Base-by-base conservation (phyloP, 371 early-diverging fungal genomes). In the Amoeboaphelidium protococcarum region DNA sequence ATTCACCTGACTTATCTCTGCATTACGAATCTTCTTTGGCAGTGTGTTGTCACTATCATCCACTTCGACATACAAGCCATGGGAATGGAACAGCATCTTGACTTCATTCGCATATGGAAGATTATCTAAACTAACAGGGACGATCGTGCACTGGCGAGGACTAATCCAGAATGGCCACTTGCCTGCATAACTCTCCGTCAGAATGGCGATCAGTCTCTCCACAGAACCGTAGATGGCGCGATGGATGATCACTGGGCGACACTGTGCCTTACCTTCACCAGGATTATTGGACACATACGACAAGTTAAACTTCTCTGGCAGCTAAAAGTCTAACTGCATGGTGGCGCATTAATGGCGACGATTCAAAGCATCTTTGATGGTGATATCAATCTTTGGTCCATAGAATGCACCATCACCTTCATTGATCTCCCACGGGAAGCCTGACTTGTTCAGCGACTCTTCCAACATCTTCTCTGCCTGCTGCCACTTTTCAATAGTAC, bases 391-490 rank as follows among this genome's bases (percentile, higher is more conserved):
- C 77, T 99, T 99, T 56, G 99, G 99, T 3, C 98, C 99, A 63
- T 99, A 99, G 74, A 99, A 99, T 23, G 99, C 99, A 40, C 98
- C 99, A 71, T 99, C 99, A 54, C 96, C 95, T 21, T 80, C 82
- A 63, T 98, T 91, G 26, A 97, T 49, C 50, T 69, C 72, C 91
- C 92, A 99, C 6, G 67, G 56, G 41, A 73, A 56, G 24, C 81
- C 81, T 44, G 74, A 76, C 10, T 46, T 24, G 42, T 72, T 68
- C 56, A 79, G 64, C 57, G 91, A 61, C 1, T 92, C 86, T 23
- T 66, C 73, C 22, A 98, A 64, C 44, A 61, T 51, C 41, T 64
- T 65, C 61, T 95, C 99, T 22, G 98, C 99, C 24, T 58, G 61
- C 53, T 89, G 68, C 99, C 99, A 99, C 44, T 81, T 84, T 10